phyloP scores from a whole-genome alignment of 768 basidiomycete species.

The Termitomyces eurrhizus region DNA sequence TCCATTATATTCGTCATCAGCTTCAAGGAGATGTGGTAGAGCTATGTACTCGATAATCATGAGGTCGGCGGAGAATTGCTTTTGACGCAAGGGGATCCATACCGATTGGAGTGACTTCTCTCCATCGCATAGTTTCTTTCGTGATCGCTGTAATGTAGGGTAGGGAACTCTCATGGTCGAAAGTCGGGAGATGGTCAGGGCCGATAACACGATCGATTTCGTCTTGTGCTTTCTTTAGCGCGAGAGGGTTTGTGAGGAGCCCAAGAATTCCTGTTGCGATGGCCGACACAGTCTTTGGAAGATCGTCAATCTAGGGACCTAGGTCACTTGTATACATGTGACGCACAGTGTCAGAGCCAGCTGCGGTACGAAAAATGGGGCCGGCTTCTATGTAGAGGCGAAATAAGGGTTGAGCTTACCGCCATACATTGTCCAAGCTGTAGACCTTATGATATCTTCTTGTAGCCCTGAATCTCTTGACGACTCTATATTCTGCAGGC shows the following conservation, averaged over 20 bases:
- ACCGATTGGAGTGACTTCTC: conserved; percentile 23
- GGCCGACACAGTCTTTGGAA: conserved; percentile 21
- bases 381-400: neutral
- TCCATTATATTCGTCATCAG: conserved; percentile 32
- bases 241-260: conserved; percentile 25
- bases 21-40: conserved; percentile 23
- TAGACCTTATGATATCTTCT: neutral
- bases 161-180: conserved; percentile 22
- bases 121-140: conserved; percentile 28
- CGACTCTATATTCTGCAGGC: neutral
- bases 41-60: conserved; percentile 17
- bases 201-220: conserved; percentile 26
- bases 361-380: neutral
- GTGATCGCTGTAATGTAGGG: conserved; percentile 31
- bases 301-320: neutral
- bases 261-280: conserved; percentile 23
- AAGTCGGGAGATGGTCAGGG: conserved; percentile 23
- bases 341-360: neutral
- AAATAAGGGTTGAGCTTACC: neutral
- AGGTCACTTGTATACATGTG: neutral
- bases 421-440: neutral
- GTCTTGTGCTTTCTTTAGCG: conserved; percentile 21
- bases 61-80: neutral
- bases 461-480: neutral
- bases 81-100: neutral